Evolutionary conservation across 1,284 basidiomycete genomes (phyloP).

Genomic region (Ceratobasidium theobromae): DNA sequence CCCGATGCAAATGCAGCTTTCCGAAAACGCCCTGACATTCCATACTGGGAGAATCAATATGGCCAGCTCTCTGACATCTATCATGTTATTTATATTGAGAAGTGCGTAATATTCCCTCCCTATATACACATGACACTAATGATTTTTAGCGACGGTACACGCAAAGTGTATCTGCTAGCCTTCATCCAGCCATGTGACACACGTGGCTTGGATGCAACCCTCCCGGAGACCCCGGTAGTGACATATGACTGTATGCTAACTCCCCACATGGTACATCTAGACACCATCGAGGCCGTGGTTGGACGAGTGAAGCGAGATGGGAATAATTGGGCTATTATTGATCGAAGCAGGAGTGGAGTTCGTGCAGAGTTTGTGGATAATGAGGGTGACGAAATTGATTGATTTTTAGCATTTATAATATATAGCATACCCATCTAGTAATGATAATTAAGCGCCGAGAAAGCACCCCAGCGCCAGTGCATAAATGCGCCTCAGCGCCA

Average conservation of each 20-base stretch:
- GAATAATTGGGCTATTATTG: neutral
- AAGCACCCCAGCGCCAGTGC: too few relatives aligned
- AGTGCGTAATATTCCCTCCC: neutral
- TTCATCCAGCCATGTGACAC: neutral
- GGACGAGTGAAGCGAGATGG: neutral
- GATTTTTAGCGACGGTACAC: neutral
- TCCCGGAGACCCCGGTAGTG: neutral
- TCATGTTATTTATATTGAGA: constrained; percentile 5
- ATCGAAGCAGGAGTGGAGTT: neutral
- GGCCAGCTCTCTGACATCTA: constrained; percentile 12
- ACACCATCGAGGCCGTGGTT: neutral
- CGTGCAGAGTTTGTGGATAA: neutral
- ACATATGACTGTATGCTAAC: neutral
- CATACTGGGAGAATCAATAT: neutral
- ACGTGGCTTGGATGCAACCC: neutral
- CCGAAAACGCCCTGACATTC: neutral
- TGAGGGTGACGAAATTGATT: too few relatives aligned
- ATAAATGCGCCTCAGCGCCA: too few relatives aligned
- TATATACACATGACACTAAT: neutral
- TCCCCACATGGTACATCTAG: neutral
- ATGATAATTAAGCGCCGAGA: too few relatives aligned
- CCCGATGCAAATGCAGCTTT: neutral
- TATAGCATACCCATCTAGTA: too few relatives aligned
- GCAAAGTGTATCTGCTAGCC: neutral
- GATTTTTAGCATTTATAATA: too few relatives aligned